phyloP scores from a whole-genome alignment of 1,284 basidiomycete genomes.

The Ceratobasidium sp. region DNA sequence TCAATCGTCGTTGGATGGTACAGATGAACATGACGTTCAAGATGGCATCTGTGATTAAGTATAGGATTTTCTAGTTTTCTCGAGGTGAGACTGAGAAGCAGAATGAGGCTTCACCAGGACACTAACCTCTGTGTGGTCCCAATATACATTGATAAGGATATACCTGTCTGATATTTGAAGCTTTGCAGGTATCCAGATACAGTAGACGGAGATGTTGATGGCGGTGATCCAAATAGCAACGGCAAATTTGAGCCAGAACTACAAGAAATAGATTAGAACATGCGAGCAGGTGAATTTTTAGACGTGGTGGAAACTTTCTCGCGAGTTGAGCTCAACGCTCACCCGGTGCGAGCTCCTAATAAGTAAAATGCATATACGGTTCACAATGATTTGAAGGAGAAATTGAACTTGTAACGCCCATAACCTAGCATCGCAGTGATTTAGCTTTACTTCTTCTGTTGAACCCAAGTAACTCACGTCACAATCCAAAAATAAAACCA shows the following conservation, averaged over 20 bases:
- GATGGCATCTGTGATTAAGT: slow-evolving; percentile 45
- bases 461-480: slow-evolving; percentile 26
- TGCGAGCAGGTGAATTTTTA: too few species aligned
- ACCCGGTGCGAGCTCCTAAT: background rate
- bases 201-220: slow-evolving; percentile 44
- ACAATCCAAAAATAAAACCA: slow-evolving; percentile 44
- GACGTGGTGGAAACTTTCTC: too few species aligned
- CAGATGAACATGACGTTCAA: slow-evolving; percentile 45
- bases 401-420: slow-evolving; percentile 43
- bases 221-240: slow-evolving; percentile 36
- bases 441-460: background rate
- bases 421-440: background rate
- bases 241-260: slow-evolving; percentile 43
- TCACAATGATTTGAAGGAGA: slow-evolving; percentile 46
- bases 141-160: slow-evolving; percentile 40
- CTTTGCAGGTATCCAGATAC: slow-evolving; percentile 46
- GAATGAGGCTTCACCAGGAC: too few species aligned
- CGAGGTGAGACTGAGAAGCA: background rate
- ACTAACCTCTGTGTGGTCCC: slow-evolving; percentile 35
- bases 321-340: background rate
- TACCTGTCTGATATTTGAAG: slow-evolving; percentile 43
- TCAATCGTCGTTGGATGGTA: slow-evolving; percentile 39
- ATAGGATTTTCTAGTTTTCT: slow-evolving; percentile 42
- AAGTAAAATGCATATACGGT: slow-evolving; percentile 41
- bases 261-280: background rate